Conservation (phyloP, 345 rosid genomes). For the Acer negundo region DNA sequence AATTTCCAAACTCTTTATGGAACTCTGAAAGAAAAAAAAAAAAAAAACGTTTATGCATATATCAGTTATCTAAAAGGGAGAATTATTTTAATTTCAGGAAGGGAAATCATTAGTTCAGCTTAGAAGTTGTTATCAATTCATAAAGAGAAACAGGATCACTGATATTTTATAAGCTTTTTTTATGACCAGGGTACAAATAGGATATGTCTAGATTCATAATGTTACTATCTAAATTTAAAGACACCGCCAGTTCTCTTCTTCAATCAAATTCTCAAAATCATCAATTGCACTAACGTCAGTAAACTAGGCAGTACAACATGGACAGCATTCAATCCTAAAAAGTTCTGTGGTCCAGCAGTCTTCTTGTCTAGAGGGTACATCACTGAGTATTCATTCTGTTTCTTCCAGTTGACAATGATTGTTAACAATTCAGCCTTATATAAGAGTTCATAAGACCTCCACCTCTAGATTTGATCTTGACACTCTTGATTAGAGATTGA, state of each 20-base stretch:
- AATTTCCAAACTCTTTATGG: background rate
- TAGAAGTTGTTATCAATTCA: no score
- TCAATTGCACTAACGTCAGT: background rate
- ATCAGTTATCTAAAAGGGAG: no score
- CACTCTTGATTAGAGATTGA: background rate
- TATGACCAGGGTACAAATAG: background rate
- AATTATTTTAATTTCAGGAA: no score
- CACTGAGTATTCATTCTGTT: background rate
- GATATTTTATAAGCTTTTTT: no score
- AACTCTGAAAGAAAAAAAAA: no score
- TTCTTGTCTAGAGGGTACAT: background rate
- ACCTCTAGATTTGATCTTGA: no score
- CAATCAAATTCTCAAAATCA: background rate
- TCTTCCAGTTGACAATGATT: background rate
- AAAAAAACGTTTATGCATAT: no score
- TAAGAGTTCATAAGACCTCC: no score
- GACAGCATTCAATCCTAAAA: background rate
- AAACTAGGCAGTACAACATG: background rate
- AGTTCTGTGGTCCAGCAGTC: background rate
- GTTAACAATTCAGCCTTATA: background rate
- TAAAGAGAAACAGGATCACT: no score
- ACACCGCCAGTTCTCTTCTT: background rate
- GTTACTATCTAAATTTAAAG: background rate
- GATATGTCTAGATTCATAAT: background rate
- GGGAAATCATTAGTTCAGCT: no score